A percentile compares a stretch with the other conserved stretches of the same genome.
Evolutionary conservation across 768 basidiomycete genomes (phyloP).

Genomic region (Trametes elegans): DNA sequence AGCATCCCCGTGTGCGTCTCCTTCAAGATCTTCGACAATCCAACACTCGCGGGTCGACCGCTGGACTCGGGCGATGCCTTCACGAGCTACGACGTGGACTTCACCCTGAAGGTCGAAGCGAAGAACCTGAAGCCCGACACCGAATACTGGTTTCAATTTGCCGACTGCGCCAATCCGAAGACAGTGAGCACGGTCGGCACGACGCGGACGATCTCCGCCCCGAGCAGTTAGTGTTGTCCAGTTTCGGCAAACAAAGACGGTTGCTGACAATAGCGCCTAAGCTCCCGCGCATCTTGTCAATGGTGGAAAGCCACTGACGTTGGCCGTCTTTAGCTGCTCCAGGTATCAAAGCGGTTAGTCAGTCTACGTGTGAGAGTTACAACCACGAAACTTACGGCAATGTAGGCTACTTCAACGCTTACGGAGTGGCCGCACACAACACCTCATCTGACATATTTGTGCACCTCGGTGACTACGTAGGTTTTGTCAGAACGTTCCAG

Average conservation of each 20-base stretch:
- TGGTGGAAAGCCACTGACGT: slow-evolving; percentile 48
- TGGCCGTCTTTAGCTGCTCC: slow-evolving; percentile 62
- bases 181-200: slow-evolving; percentile 46
- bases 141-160: slow-evolving; percentile 54
- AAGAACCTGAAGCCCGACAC: slow-evolving; percentile 48
- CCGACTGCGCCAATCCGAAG: slow-evolving; percentile 48
- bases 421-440: slow-evolving; percentile 53
- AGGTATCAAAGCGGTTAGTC: slow-evolving; percentile 47
- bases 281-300: slow-evolving; percentile 48
- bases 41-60: slow-evolving; percentile 34
- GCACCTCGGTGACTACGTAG: slow-evolving; percentile 61
- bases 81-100: slow-evolving; percentile 57
- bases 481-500: slow-evolving; percentile 17
- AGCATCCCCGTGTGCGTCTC: slow-evolving; percentile 51
- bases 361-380: not conserved
- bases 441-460: slow-evolving; percentile 52
- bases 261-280: slow-evolving; percentile 14
- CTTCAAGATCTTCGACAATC: slow-evolving; percentile 42
- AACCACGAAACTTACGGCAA: not conserved
- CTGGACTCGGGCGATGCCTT: slow-evolving; percentile 49
- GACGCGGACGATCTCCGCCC: slow-evolving; percentile 49
- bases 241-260: not conserved
- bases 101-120: slow-evolving; percentile 60
- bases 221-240: slow-evolving; percentile 38
- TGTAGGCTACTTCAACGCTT: slow-evolving; percentile 60